phyloP scores from a whole-genome alignment of 495 filamentous ascomycete species.

The Wilcoxina mikolae region DNA sequence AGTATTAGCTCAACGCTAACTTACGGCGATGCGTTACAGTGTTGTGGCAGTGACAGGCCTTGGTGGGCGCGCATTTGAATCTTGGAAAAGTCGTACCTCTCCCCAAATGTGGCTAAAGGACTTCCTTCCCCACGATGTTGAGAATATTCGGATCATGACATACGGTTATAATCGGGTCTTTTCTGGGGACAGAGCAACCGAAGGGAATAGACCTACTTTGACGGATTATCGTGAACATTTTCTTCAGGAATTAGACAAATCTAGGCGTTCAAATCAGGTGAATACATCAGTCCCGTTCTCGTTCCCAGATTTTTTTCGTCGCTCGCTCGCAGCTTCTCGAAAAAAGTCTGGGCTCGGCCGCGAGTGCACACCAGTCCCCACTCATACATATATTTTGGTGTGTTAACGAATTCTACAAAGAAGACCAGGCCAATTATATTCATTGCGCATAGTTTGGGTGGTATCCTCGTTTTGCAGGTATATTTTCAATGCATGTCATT shows the following conservation, averaged over 20 bases:
- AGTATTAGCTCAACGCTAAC: not conserved
- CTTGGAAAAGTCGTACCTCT: slow-evolving; percentile 25
- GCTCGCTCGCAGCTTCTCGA: too few relatives aligned
- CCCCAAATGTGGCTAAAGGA: slow-evolving; percentile 30
- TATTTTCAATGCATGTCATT: not conserved
- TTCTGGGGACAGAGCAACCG: slow-evolving; percentile 5
- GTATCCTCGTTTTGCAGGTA: slow-evolving; percentile 29
- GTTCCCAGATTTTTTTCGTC: too few relatives aligned
- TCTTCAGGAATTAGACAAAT: too few relatives aligned
- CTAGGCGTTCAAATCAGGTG: too few relatives aligned
- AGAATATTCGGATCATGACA: slow-evolving; percentile 22
- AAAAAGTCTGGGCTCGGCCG: too few relatives aligned
- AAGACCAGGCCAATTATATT: slow-evolving; percentile 29
- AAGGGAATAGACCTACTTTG: too few relatives aligned
- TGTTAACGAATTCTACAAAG: slow-evolving; percentile 18
- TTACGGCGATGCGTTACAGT: slow-evolving; percentile 10
- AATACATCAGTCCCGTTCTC: too few relatives aligned
- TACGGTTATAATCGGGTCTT: slow-evolving; percentile 30
- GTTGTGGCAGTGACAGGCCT: slow-evolving; percentile 29
- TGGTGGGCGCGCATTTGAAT: slow-evolving; percentile 26
- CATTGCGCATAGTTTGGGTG: slow-evolving; percentile 30
- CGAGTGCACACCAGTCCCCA: too few relatives aligned
- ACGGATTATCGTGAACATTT: slow-evolving; percentile 25
- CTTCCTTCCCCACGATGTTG: slow-evolving; percentile 25
- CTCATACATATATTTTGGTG: too few relatives aligned